Evolutionary conservation across 2,329 filamentous ascomycete genomes (phyloP).

Genomic region (Colletotrichum sp.): DNA sequence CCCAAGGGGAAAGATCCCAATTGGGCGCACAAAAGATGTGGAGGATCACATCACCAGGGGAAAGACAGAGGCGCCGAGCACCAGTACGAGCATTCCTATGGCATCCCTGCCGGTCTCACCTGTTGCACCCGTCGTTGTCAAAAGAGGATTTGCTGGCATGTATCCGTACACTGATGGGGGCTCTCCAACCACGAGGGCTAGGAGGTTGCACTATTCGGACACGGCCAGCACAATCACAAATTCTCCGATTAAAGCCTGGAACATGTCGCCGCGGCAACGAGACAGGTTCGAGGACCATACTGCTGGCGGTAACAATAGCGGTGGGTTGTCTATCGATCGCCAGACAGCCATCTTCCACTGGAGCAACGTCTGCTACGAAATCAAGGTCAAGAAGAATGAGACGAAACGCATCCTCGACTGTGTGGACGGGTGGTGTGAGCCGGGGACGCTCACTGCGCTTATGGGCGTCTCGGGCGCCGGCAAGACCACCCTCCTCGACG

Average conservation of each 20-base stretch:
- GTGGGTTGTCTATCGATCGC: conserved; percentile 29
- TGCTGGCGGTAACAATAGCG: background rate
- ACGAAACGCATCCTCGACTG: conserved; percentile 70
- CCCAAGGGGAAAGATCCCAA: background rate
- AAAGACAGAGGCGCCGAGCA: background rate
- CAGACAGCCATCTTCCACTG: conserved; percentile 75
- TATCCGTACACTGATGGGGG: background rate
- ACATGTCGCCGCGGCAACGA: background rate
- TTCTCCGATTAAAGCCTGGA: background rate
- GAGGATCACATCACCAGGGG: conserved; percentile 5
- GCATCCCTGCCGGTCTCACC: background rate
- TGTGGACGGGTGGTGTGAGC: conserved; percentile 78
- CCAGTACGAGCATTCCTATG: background rate
- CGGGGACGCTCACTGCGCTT: conserved; percentile 73
- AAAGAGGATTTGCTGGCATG: background rate
- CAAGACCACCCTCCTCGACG: conserved; percentile 78
- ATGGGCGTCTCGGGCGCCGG: conserved; percentile 79
- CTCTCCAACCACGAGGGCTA: background rate
- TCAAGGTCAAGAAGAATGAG: conserved; percentile 68
- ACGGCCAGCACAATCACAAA: background rate
- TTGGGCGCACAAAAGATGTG: background rate
- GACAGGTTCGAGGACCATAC: background rate
- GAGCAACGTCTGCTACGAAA: conserved; percentile 76
- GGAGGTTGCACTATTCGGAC: background rate
- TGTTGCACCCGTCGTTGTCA: background rate